These are phyloP conservation scores for Amoeboradix gromovi DNA, from an alignment of 371 early-diverging fungal genomes.

Conservation along the genomic window DNA sequence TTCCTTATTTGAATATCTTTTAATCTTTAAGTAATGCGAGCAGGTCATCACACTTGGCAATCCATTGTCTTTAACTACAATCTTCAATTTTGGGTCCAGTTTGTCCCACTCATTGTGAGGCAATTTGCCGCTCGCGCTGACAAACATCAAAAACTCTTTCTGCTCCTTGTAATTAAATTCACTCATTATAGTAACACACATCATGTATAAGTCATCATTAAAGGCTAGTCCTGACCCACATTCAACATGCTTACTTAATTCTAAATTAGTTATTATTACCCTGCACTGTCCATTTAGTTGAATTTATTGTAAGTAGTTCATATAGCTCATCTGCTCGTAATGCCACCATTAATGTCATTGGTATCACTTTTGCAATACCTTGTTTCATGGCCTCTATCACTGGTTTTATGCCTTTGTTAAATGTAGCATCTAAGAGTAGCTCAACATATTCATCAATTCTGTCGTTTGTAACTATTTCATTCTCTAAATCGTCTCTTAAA, in stretches of 20 bases:
- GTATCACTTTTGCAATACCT: neutral
- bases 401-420: neutral
- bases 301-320: neutral
- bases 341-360: neutral
- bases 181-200: conserved; percentile 23
- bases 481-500: neutral
- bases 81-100: neutral
- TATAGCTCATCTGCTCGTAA: neutral
- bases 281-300: neutral
- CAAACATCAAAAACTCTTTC: conserved; percentile 55
- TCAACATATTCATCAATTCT: neutral
- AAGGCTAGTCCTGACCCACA: neutral
- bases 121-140: conserved; percentile 64
- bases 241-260: neutral
- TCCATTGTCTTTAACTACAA: neutral
- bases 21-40: conserved; percentile 72
- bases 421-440: neutral
- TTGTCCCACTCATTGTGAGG: conserved; percentile 13
- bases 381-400: neutral
- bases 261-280: neutral
- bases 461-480: neutral
- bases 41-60: conserved; percentile 88
- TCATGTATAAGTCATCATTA: neutral
- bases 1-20: conserved; percentile 40
- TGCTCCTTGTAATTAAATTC: conserved; percentile 25